Base-by-base conservation (phyloP, 345 rosid species). In the Luvunga scandens region DNA sequence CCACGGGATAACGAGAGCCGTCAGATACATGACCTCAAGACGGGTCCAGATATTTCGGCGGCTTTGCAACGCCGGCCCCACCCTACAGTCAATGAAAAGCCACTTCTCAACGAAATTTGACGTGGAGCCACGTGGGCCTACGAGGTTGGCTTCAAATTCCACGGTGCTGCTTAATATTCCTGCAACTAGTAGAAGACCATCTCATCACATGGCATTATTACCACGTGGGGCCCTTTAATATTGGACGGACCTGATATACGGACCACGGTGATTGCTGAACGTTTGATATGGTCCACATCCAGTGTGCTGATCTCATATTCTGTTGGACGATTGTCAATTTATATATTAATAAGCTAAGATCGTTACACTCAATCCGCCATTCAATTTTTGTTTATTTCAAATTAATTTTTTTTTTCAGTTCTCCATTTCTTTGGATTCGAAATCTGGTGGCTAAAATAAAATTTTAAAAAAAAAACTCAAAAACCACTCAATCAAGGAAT, bases 71-170 rank as follows among this genome's bases (percentile, higher is more conserved):
- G 18, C 1, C 18, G 50, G 50, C 50, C 18, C 4, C 50, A 45
- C 5, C 0, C 18, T 27, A 4, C 7, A 16, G 55, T 36, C 34
- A 38, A 4, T 24, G 19, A 27, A 33, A n/a, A 4, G 22, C 50
- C 50, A 45, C 18, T 45, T 45, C 18, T 45, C 50, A 13, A 45
- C 50, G 12, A 19, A 10, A 34, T 68, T 72, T 72, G 82, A 79
- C 79, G 69, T 72, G 65, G 59, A 72, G 80, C 78, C 82, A 81
- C 73, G 66, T 78, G 71, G 45, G 72, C 65, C 61, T 13, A 22
- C 50, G 36, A 56, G 45, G 60, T 6, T 27, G 31, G 27, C 59
- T 18, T 55, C 38, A 2, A 13, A 45, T 45, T 45, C 50, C 50
- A 3, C 16, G 18, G 50, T 45, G 50, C 50, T 45, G 50, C 50